Evolutionary conservation across 2,329 filamentous ascomycete genomes (phyloP).

Genomic region (Exophiala aquamarina): DNA sequence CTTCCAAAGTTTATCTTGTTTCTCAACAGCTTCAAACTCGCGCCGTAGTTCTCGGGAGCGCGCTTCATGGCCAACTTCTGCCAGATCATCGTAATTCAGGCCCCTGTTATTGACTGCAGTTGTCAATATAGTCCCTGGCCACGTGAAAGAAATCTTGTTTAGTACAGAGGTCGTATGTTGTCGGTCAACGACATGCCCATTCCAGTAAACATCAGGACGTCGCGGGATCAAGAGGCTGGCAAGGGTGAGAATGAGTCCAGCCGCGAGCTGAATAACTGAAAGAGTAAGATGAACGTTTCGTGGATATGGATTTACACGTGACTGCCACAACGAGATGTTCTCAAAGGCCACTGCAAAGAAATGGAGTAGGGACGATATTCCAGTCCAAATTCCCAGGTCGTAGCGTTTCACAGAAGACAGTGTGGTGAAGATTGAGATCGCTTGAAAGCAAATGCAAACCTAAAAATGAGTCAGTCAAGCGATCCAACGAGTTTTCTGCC

Average conservation of each 20-base stretch:
- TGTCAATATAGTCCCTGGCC: slow-evolving; percentile 58
- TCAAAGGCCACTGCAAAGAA: slow-evolving; percentile 24
- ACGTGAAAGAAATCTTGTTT: slow-evolving; percentile 64
- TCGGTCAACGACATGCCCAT: slow-evolving; percentile 62
- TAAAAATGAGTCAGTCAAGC: slow-evolving; percentile 5
- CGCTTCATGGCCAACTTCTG: slow-evolving; percentile 58
- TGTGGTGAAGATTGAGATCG: slow-evolving; percentile 22
- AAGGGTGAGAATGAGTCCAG: slow-evolving; percentile 45
- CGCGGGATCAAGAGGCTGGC: slow-evolving; percentile 61
- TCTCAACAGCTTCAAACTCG: slow-evolving; percentile 39
- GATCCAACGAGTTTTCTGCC: not conserved
- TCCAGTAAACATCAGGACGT: slow-evolving; percentile 64
- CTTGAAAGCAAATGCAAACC: slow-evolving; percentile 25
- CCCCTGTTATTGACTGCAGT: slow-evolving; percentile 58
- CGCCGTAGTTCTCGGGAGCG: slow-evolving; percentile 54
- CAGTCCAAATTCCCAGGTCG: slow-evolving; percentile 21
- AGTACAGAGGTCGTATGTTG: slow-evolving; percentile 63
- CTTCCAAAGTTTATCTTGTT: slow-evolving; percentile 55
- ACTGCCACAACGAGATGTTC: slow-evolving; percentile 23
- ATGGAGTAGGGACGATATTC: slow-evolving; percentile 21
- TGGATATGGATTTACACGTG: slow-evolving; percentile 14
- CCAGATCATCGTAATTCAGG: slow-evolving; percentile 63
- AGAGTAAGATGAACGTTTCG: slow-evolving; percentile 22
- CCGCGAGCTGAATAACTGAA: slow-evolving; percentile 27
- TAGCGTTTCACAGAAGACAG: slow-evolving; percentile 22